Conservation (phyloP, 2,329 filamentous ascomycete species). For the Penicillium psychrosexuale region DNA sequence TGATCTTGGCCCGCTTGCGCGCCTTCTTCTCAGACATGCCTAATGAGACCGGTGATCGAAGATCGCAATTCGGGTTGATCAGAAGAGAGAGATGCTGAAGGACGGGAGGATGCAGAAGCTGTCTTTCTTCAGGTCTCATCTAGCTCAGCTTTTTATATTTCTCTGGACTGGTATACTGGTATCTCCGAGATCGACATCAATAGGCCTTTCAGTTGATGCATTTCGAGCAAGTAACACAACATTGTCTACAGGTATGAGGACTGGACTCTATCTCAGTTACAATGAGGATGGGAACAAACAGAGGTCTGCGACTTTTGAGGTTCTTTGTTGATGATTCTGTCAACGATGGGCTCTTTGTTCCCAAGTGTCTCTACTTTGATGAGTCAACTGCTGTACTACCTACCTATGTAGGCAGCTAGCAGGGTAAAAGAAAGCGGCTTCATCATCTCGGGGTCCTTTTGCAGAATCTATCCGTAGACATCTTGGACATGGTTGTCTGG, state of each 20-base stretch:
- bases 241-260: neutral
- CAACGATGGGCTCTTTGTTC: neutral
- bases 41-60: neutral
- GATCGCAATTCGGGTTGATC: neutral
- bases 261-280: neutral
- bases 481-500: neutral
- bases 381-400: neutral
- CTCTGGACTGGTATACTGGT: neutral
- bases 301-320: neutral
- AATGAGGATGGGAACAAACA: neutral
- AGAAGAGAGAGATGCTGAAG: neutral
- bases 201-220: neutral
- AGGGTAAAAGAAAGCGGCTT: neutral
- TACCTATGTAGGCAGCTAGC: neutral
- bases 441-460: neutral
- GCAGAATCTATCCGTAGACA: neutral
- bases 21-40: neutral
- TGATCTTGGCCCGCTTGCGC: neutral
- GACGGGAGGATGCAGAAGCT: neutral
- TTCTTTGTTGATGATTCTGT: neutral
- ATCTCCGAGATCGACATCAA: neutral
- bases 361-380: neutral
- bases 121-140: neutral
- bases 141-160: neutral
- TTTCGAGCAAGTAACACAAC: neutral